Conservation (phyloP, 345 rosid species). For the Passiflora organensis region DNA sequence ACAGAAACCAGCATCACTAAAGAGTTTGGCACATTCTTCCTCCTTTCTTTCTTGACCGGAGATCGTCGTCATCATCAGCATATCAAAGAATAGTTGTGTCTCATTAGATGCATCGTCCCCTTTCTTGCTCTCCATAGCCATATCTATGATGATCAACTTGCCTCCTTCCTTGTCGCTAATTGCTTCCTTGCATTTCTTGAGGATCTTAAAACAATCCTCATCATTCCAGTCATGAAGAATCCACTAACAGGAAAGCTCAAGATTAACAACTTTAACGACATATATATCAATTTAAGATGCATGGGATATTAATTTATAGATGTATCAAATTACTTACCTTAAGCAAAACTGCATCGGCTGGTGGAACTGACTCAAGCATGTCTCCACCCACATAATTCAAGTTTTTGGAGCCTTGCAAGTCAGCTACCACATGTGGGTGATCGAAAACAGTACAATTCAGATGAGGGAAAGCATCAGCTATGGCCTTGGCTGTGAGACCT, state of each 20-base stretch:
- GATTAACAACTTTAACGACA: neutral
- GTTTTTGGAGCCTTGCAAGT: slow-evolving; percentile 15
- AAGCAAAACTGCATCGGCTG: slow-evolving; percentile 35
- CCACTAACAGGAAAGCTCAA: slow-evolving; percentile 1
- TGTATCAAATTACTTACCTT: slow-evolving; percentile 21
- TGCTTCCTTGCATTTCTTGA: slow-evolving; percentile 9
- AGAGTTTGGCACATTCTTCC: slow-evolving; percentile 28
- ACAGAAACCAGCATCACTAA: slow-evolving; percentile 24
- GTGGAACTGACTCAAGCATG: slow-evolving; percentile 40
- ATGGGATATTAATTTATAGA: neutral
- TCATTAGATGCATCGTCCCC: slow-evolving; percentile 1
- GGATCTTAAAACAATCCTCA: slow-evolving; percentile 17
- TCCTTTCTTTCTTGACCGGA: slow-evolving; percentile 19
- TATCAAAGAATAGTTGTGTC: slow-evolving; percentile 16
- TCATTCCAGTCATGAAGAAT: slow-evolving; percentile 21
- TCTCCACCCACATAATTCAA: slow-evolving; percentile 44
- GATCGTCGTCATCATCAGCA: slow-evolving; percentile 1
- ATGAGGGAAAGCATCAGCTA: slow-evolving; percentile 28
- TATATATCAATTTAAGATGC: no score
- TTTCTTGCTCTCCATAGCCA: neutral
- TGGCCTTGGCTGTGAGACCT: slow-evolving; percentile 28
- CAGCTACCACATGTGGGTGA: slow-evolving; percentile 35
- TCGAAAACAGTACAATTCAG: slow-evolving; percentile 42
- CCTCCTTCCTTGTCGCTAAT: neutral
- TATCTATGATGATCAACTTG: slow-evolving; percentile 4